These are phyloP conservation scores for Trametes coccinea DNA, from an alignment of 768 basidiomycete species.

Conservation along the genomic window DNA sequence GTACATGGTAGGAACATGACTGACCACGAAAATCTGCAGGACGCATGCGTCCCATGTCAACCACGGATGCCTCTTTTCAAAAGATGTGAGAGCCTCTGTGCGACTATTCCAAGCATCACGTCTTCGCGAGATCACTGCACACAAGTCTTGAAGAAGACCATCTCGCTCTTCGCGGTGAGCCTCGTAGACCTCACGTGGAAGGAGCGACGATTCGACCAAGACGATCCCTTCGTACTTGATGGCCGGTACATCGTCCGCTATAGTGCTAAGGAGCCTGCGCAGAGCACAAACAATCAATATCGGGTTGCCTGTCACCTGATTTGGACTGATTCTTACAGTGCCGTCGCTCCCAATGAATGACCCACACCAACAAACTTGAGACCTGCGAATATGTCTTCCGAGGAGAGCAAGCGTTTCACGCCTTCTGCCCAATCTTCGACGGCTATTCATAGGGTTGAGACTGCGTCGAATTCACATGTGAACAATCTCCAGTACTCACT, in stretches of 20 bases:
- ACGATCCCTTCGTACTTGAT: constrained; percentile 4
- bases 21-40: constrained; percentile 11
- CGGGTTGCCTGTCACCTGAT: too few species aligned
- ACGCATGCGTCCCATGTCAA: constrained; percentile 12
- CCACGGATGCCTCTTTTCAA: constrained; percentile 15
- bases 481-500: background rate
- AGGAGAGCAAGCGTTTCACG: constrained; percentile 2
- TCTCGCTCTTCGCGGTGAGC: constrained; percentile 1
- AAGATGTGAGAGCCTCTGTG: constrained; percentile 11
- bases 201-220: constrained; percentile 13
- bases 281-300: background rate
- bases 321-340: background rate
- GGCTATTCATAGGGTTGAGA: background rate
- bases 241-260: background rate
- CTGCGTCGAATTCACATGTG: background rate
- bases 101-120: constrained; percentile 8
- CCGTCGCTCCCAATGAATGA: constrained; percentile 15
- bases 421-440: constrained; percentile 16
- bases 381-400: background rate
- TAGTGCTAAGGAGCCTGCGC: constrained; percentile 5
- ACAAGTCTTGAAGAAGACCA: background rate
- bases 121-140: constrained; percentile 6
- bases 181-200: constrained; percentile 12
- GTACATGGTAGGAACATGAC: background rate
- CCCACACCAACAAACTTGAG: constrained; percentile 17